phyloP scores from a whole-genome alignment of 2,329 filamentous ascomycete species.

The Talaromyces sp. region DNA sequence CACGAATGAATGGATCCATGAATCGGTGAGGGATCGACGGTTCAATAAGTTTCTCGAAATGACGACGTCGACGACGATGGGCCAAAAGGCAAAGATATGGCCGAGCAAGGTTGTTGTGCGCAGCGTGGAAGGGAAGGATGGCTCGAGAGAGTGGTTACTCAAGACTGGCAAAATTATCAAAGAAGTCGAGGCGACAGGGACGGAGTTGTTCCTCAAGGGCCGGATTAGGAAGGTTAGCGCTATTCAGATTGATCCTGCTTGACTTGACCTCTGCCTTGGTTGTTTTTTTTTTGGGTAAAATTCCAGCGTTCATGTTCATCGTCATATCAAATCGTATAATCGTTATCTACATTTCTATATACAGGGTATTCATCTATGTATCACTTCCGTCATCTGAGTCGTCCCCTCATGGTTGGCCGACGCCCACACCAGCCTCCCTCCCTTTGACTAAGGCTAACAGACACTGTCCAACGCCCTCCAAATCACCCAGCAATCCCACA shows the following conservation, averaged over 20 bases:
- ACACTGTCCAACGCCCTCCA: constrained; percentile 74
- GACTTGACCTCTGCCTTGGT: neutral
- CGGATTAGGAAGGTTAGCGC: constrained; percentile 16
- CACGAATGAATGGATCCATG: constrained; percentile 19
- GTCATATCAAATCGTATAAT: neutral
- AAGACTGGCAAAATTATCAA: constrained; percentile 9
- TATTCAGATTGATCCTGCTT: constrained; percentile 18
- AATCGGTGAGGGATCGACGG: constrained; percentile 15
- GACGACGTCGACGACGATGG: neutral
- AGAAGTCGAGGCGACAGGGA: constrained; percentile 11
- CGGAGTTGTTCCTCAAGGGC: constrained; percentile 18
- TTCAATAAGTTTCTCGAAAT: neutral
- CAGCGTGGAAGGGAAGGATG: neutral
- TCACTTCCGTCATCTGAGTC: neutral
- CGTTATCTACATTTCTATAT: constrained; percentile 6
- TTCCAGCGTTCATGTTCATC: neutral
- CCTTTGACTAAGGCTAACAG: constrained; percentile 66
- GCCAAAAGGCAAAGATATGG: constrained; percentile 35
- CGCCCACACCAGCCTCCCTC: constrained; percentile 68
- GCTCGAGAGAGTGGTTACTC: constrained; percentile 5
- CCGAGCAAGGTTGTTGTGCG: constrained; percentile 11
- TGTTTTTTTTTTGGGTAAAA: no score
- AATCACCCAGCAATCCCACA: constrained; percentile 79
- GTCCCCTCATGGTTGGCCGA: no score
- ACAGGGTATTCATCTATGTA: constrained; percentile 11